A percentile compares a stretch with the other conserved stretches of the same genome.
These are phyloP conservation scores for Aspergillus sp. DNA, from an alignment of 2,329 filamentous ascomycete species.

Conservation along the genomic window DNA sequence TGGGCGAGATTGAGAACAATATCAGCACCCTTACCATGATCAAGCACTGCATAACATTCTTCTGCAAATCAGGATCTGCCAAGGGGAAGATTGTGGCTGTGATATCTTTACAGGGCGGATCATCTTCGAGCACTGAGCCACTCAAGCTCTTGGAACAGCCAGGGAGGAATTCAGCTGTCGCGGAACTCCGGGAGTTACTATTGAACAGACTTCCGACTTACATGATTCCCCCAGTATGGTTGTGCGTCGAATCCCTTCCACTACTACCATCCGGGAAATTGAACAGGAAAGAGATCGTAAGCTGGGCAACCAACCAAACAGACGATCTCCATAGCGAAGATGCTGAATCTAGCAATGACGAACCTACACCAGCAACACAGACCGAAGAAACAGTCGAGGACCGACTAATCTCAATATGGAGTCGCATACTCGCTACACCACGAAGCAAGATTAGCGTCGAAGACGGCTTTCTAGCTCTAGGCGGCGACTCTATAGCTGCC, in stretches of 20 bases:
- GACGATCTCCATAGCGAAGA: conserved; percentile 26
- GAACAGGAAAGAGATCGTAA: conserved; percentile 40
- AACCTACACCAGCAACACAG: conserved; percentile 5
- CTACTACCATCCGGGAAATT: conserved; percentile 48
- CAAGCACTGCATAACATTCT: conserved; percentile 36
- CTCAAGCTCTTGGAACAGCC: conserved; percentile 25
- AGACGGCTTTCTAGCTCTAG: conserved; percentile 45
- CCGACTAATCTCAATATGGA: conserved; percentile 34
- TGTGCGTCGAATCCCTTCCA: conserved; percentile 47
- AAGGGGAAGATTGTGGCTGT: conserved; percentile 33
- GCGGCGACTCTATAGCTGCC: conserved; percentile 52
- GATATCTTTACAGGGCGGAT: conserved; percentile 27
- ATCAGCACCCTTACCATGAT: conserved; percentile 29
- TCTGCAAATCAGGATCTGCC: conserved; percentile 37
- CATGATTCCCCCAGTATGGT: conserved; percentile 49
- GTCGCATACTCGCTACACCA: conserved; percentile 41
- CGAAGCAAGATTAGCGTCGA: conserved; percentile 31
- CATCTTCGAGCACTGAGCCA: conserved; percentile 18
- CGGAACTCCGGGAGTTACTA: conserved; percentile 30
- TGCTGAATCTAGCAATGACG: background rate
- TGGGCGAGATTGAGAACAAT: conserved; percentile 52
- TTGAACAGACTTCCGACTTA: conserved; percentile 43
- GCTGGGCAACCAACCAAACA: conserved; percentile 32
- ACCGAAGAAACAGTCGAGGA: conserved; percentile 30
- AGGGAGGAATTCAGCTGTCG: conserved; percentile 22